Conservation (phyloP, 2,329 filamentous ascomycete genomes). For the Monilinia vaccinii-corymbosi region DNA sequence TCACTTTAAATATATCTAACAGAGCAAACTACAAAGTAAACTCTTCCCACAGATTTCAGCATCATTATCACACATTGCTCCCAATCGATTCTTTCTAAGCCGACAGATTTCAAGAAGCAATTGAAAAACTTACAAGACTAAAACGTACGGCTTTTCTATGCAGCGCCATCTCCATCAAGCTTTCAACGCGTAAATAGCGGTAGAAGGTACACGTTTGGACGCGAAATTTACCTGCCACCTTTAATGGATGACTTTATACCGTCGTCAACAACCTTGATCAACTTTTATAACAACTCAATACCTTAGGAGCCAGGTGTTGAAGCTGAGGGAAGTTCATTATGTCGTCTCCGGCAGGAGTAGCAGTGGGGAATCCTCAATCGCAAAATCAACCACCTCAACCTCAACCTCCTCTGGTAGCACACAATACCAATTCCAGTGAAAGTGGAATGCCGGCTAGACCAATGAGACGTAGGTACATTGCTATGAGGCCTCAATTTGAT, state of each 20-base stretch:
- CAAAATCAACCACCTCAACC: slow-evolving; percentile 17
- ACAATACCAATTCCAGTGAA: slow-evolving; percentile 30
- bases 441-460: slow-evolving; percentile 39
- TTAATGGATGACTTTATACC: slow-evolving; percentile 18
- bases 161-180: slow-evolving; percentile 13
- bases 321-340: slow-evolving; percentile 20
- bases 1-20: no score
- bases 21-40: not conserved
- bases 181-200: slow-evolving; percentile 8
- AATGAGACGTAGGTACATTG: slow-evolving; percentile 54
- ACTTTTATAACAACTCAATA: slow-evolving; percentile 14
- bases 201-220: slow-evolving; percentile 13
- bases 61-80: not conserved
- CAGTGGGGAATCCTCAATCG: slow-evolving; percentile 9
- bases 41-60: no score
- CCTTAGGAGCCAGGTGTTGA: slow-evolving; percentile 15
- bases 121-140: not conserved
- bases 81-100: no score
- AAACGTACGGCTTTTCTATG: slow-evolving; percentile 4
- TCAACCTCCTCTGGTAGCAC: slow-evolving; percentile 15
- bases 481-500: not conserved
- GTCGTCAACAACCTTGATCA: slow-evolving; percentile 12
- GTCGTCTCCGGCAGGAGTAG: slow-evolving; percentile 22
- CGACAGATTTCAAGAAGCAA: not conserved
- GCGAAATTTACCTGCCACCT: slow-evolving; percentile 17